Evolutionary conservation across 2,329 filamentous ascomycete genomes (phyloP), one percentile per base, ranked within the genome.

Genomic region (Hymenoscyphus fructigenus): DNA sequence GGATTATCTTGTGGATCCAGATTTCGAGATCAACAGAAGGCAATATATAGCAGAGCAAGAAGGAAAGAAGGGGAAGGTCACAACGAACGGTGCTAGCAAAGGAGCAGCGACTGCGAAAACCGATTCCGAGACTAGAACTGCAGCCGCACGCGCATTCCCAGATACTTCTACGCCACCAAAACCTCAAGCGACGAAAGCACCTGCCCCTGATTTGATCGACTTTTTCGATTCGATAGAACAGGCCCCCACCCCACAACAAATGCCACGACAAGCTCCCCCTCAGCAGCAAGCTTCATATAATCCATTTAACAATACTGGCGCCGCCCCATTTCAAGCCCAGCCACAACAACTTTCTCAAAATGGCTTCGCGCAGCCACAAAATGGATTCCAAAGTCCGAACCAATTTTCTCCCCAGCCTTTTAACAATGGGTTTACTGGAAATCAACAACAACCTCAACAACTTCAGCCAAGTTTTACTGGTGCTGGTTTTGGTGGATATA

Each of bases 171-270:
- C 34, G 63, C 63, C 75, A 29, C 66, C 68, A 64, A 84, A 84
- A 70, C 78, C 83, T 12, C 80, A 79, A 68, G 77, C 79, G 2
- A 79, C 41, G 17, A 92, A 90, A 77, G 88, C 85, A 1, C 87
- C 88, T 32, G 88, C 85, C 70, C 87, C 89, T 32, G 91, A 96
- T 80, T 82, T 96, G 67, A 98, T 96, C 75, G 95, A 94, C 80
- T 97, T 96, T 78, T 97, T 97, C 76, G 94, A 90, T 74, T 93
- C 92, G 5, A 97, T 96, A 73, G 93, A 97, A 74, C 88, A 92
- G 75, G 93, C 93, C 69, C 36, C 36, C 75, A 93, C 47, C 12
- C 20, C 20, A 23, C 92, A 95, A 76, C 91, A 91, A 60, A 82
- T 89, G 0, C 85, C 91, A 83, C 83, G 78, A 44, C 75, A 78